Base-by-base conservation (phyloP, 805 yeast species). In the Candida germanica region DNA sequence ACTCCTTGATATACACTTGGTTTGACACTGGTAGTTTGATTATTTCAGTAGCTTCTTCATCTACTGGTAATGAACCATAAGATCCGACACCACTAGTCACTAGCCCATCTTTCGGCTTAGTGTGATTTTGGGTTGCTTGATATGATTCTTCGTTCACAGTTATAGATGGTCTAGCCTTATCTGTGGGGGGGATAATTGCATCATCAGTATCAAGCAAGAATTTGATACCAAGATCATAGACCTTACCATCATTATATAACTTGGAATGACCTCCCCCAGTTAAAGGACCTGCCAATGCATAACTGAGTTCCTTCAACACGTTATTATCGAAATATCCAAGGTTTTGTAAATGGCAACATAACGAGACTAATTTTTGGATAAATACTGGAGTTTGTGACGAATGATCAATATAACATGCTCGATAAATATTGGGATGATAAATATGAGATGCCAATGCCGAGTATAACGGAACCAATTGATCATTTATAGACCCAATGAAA, bases 221-320 rank as follows among this genome's bases (percentile, higher is more conserved):
- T 40, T 79, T 73, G 27, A 89, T 51, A 0, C 93, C 96, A 42
- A 86, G 54, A 46, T 80, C 86, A 54, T 91, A 91, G 1, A 93
- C 98, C 38, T 80, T 75, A 3, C 80, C 77, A 46, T 87, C 95
- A 49, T 85, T 83, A 58, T 91, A 91, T 18, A 93, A 79, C 44
- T 75, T 82, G 0, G 97, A 88, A 56, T 91, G 98, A 0, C 98
- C 98, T 6, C 93, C 89, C 3, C 97, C 96, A 0, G 96, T 91
- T 35, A 93, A 65, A 1, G 96, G 84, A 0, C 98, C 98, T 0
- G 94, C 93, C 43, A 66, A 67, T 26, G 66, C 61, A 2, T 72
- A 73, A 37, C 96, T 86, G 28, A 91, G 72, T 54, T 93, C 97
- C 43, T 81, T 81, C 14, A 91, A 68, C 10, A 93, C 83, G 15